Evolutionary conservation across 2,329 filamentous ascomycete genomes (phyloP).

Genomic region (Pyrenochaeta sp.): DNA sequence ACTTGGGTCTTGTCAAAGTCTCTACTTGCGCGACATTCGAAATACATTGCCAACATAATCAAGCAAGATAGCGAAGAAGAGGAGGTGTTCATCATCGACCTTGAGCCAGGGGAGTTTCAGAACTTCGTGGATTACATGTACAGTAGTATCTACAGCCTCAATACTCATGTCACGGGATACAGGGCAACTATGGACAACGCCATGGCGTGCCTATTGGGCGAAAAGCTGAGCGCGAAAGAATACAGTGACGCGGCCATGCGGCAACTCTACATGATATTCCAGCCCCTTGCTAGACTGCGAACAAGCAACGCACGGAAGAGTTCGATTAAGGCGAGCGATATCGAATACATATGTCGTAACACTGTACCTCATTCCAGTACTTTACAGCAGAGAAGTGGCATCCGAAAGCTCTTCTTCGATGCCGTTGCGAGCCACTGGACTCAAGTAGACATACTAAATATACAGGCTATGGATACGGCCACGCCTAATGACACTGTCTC

Average conservation of each 20-base stretch:
- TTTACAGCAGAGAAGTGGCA: not conserved
- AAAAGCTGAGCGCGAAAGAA: slow-evolving; percentile 2
- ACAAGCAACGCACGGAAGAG: not conserved
- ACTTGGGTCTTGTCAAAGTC: slow-evolving; percentile 16
- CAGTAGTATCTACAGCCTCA: slow-evolving; percentile 28
- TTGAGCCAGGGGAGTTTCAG: slow-evolving; percentile 14
- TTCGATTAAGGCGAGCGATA: slow-evolving; percentile 12
- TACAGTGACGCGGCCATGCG: slow-evolving; percentile 19
- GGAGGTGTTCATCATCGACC: not conserved
- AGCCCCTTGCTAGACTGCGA: slow-evolving; percentile 6
- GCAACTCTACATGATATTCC: slow-evolving; percentile 10
- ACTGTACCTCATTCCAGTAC: not conserved
- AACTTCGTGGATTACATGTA: slow-evolving; percentile 27
- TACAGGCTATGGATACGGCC: not conserved
- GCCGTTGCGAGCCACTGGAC: slow-evolving; percentile 23
- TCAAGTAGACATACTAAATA: slow-evolving; percentile 6
- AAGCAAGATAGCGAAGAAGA: not conserved
- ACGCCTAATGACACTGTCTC: not conserved
- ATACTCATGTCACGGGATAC: slow-evolving; percentile 13
- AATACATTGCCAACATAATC: slow-evolving; percentile 2
- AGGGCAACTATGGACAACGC: slow-evolving; percentile 11
- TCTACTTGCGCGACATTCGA: slow-evolving; percentile 14
- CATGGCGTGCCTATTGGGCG: slow-evolving; percentile 18
- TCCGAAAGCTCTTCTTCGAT: slow-evolving; percentile 26
- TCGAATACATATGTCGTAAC: slow-evolving; percentile 17